Evolutionary conservation across 345 rosid genomes (phyloP), one percentile per base, ranked within the genome.

Genomic region (Mallotus nudiflorus): DNA sequence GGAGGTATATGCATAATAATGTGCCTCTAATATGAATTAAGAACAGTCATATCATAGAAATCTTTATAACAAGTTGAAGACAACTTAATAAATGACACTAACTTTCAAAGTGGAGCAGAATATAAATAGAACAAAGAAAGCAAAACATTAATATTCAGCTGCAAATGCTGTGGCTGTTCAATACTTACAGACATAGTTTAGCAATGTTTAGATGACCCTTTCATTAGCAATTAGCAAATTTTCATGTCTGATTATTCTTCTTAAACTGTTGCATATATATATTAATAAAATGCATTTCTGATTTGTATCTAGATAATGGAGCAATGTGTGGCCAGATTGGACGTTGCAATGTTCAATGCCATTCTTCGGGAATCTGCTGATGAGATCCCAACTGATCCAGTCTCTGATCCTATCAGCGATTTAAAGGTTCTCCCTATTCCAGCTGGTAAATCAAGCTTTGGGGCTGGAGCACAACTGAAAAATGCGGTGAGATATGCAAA

Each of bases 281-380:
- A n/a, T 46, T 51, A 59, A 4, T 35, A 40, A 56, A 24, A 75
- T 62, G 53, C 62, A 22, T 37, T 37, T 55, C 24, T 67, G 28
- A 28, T 54, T 1, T 46, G 67, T 77, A 4, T 50, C 62, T 74
- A 94, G 98, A 83, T 94, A 80, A 94, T 94, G 98, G 96, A 91
- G 84, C 93, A 94, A 73, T 91, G 97, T 10, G 93, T 91, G 80
- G 87, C 91, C 72, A 83, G 99, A 72, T 76, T 95, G 76, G 99
- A 95, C 80, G 96, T 90, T 60, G 99, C 96, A 48, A 91, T 91
- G 92, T 91, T 95, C 88, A 95, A 91, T 82, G 99, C 99, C 50
- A 85, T 95, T 74, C 99, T 91, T 70, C 93, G 93, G 72, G 99
- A 91, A 69, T 88, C 96, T 64, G 86, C 65, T 71, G 93, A 90